Percentiles rank a stretch among this genome's conserved stretches.
Evolutionary conservation across 2,329 filamentous ascomycete genomes (phyloP).

Genomic region (Colletotrichum australisinense): DNA sequence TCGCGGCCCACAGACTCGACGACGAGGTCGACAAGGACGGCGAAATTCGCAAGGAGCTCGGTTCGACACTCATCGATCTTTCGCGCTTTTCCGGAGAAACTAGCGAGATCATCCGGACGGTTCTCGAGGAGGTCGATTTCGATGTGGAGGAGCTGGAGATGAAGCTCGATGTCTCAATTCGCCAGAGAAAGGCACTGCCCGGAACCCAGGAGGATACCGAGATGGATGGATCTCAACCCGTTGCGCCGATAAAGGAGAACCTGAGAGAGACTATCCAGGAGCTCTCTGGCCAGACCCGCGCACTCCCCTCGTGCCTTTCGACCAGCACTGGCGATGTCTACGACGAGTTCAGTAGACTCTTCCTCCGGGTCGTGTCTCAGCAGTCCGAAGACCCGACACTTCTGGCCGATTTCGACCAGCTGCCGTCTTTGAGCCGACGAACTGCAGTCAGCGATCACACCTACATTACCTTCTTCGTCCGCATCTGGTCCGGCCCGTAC

Average conservation of each 20-base stretch:
- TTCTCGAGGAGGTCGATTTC: conserved; percentile 74
- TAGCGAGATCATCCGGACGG: conserved; percentile 73
- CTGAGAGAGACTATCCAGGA: conserved; percentile 53
- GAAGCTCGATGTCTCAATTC: conserved; percentile 77
- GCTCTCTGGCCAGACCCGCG: conserved; percentile 49
- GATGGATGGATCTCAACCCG: conserved; percentile 55
- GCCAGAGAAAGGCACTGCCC: conserved; percentile 64
- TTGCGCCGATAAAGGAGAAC: conserved; percentile 46
- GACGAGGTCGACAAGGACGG: conserved; percentile 65
- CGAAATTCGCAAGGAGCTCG: conserved; percentile 71
- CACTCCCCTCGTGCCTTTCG: conserved; percentile 63
- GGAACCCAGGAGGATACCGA: conserved; percentile 60
- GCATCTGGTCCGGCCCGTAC: conserved; percentile 79
- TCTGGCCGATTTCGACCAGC: conserved; percentile 64
- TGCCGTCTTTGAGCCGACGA: conserved; percentile 65
- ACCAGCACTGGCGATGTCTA: conserved; percentile 64
- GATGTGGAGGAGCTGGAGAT: conserved; percentile 82
- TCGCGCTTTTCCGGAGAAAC: conserved; percentile 69
- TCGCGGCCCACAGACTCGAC: conserved; percentile 68
- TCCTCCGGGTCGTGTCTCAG: conserved; percentile 65
- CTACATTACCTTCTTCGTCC: conserved; percentile 80
- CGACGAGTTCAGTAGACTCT: conserved; percentile 68
- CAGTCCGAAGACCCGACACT: conserved; percentile 50
- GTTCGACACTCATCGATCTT: conserved; percentile 74
- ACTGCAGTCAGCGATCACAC: conserved; percentile 70